Conservation (phyloP, 2,329 filamentous ascomycete genomes). For the Hymenoscyphus infarciens region DNA sequence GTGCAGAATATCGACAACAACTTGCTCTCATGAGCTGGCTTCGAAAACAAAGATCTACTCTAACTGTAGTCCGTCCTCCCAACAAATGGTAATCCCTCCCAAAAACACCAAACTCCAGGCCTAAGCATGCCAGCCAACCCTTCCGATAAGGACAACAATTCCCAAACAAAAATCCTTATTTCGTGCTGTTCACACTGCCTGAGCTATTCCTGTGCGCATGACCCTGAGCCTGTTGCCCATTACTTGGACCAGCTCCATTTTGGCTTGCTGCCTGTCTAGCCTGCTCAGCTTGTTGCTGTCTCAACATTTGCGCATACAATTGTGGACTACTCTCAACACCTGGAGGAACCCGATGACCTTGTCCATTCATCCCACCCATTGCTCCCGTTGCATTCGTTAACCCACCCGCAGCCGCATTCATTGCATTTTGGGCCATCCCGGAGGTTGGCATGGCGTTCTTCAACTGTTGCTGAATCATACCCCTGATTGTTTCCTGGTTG, state of each 20-base stretch:
- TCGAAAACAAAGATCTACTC: conserved; percentile 3
- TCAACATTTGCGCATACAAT: conserved; percentile 50
- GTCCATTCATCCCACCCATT: conserved; percentile 21
- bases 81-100: not conserved
- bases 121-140: not conserved
- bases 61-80: not conserved
- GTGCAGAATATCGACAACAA: not conserved
- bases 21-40: too few relatives aligned
- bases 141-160: conserved; percentile 3
- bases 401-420: conserved; percentile 47
- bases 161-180: conserved; percentile 15
- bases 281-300: conserved; percentile 40
- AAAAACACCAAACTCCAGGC: conserved; percentile 7
- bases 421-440: conserved; percentile 46
- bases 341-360: conserved; percentile 18
- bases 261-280: conserved; percentile 21
- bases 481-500: conserved; percentile 50
- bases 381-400: conserved; percentile 10
- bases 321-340: conserved; percentile 44
- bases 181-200: conserved; percentile 26
- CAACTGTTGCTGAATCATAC: conserved; percentile 46
- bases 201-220: conserved; percentile 28
- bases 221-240: conserved; percentile 23
- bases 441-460: conserved; percentile 17
- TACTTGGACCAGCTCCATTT: conserved; percentile 13